These are phyloP conservation scores for Vigna radiata DNA, from an alignment of 306 rosid species.

Conservation along the genomic window DNA sequence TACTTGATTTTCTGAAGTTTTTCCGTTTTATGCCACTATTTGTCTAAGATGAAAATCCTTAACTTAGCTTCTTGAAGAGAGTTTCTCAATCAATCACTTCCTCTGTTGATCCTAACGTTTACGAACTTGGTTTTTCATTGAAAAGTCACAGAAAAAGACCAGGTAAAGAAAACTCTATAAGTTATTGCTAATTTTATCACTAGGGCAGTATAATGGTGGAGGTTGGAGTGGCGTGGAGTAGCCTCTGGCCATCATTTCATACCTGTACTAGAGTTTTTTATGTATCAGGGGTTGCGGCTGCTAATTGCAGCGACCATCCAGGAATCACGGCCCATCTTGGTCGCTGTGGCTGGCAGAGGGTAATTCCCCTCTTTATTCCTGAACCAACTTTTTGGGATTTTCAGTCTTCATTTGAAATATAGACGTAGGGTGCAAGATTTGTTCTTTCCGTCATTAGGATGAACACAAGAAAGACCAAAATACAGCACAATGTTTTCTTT, in stretches of 20 bases:
- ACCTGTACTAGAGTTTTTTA: neutral
- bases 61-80: constrained; percentile 32
- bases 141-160: neutral
- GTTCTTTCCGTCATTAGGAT: neutral
- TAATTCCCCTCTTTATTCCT: neutral
- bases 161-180: neutral
- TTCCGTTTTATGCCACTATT: neutral
- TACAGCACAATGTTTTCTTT: neutral
- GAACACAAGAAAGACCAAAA: constrained; percentile 5
- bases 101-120: neutral
- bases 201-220: neutral
- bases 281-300: neutral
- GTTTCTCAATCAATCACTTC: constrained; percentile 1
- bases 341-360: neutral
- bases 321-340: neutral
- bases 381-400: neutral
- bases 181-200: neutral
- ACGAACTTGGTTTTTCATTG: neutral
- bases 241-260: neutral
- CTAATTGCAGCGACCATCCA: neutral
- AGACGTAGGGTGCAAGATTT: neutral
- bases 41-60: neutral
- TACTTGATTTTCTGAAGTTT: neutral
- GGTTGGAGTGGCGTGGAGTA: neutral
- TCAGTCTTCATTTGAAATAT: neutral